phyloP scores from a whole-genome alignment of 31 red algal species.

The Asparagopsis taxiformis region DNA sequence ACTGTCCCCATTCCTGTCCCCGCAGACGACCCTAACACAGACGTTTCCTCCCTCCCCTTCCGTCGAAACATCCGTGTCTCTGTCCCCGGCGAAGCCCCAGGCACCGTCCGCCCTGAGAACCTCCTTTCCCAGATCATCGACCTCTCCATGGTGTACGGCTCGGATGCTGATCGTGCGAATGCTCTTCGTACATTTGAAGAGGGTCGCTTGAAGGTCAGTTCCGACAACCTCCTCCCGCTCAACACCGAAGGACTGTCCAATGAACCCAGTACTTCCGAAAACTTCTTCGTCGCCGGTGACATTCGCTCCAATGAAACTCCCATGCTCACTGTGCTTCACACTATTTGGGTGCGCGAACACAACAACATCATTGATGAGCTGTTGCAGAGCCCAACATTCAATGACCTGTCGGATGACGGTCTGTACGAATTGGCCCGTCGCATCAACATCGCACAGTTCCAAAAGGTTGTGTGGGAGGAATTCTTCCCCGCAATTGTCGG shows the following conservation, averaged over 20 bases:
- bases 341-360: conserved; percentile 58
- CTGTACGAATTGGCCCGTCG: conserved; percentile 39
- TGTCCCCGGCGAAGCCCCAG: neutral
- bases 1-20: conserved; percentile 25
- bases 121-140: conserved; percentile 43
- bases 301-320: conserved; percentile 60
- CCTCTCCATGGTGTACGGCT: conserved; percentile 44
- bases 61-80: conserved; percentile 11
- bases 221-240: conserved; percentile 31
- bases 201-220: conserved; percentile 15
- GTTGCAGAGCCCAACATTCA: neutral
- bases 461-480: conserved; percentile 64
- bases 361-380: conserved; percentile 39
- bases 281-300: conserved; percentile 59
- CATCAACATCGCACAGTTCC: conserved; percentile 44
- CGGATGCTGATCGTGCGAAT: conserved; percentile 4
- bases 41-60: conserved; percentile 4
- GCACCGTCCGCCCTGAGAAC: conserved; percentile 35
- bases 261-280: conserved; percentile 4
- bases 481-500: conserved; percentile 51
- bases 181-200: conserved; percentile 21
- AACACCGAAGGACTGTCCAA: conserved; percentile 23
- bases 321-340: conserved; percentile 41
- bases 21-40: conserved; percentile 11
- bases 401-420: neutral